phyloP scores from a whole-genome alignment of 371 early-diverging fungal species.

The Mucor sp. region DNA sequence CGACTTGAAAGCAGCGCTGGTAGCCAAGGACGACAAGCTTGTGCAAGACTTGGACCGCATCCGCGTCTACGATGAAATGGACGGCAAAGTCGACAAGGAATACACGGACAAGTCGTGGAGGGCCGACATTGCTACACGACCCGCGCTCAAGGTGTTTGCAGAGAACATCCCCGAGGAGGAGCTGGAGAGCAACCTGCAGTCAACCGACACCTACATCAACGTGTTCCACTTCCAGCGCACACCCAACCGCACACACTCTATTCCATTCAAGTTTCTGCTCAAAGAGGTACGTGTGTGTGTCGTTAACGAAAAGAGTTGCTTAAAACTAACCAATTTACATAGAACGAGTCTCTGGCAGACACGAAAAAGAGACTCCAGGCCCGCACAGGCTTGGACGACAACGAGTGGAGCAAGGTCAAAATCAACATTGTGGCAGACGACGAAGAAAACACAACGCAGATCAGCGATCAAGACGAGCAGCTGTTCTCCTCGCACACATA shows the following conservation, averaged over 20 bases:
- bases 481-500: conserved; percentile 9
- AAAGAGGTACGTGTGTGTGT: no score
- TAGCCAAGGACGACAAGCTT: conserved; percentile 16
- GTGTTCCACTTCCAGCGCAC: conserved; percentile 82
- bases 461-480: conserved; percentile 46
- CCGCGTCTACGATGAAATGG: conserved; percentile 23
- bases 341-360: conserved; percentile 69
- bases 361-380: conserved; percentile 75
- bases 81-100: conserved; percentile 20
- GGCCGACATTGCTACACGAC: conserved; percentile 3
- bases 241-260: conserved; percentile 68
- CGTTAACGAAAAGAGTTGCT: no score
- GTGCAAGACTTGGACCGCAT: conserved; percentile 7
- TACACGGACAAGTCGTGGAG: conserved; percentile 20
- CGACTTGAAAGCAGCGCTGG: conserved; percentile 24
- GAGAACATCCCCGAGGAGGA: conserved; percentile 69
- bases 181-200: conserved; percentile 12
- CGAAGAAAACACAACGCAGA: conserved; percentile 34
- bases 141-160: conserved; percentile 18
- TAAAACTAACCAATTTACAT: not conserved
- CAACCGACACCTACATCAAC: conserved; percentile 46
- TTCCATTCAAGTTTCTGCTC: conserved; percentile 81
- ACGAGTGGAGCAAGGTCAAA: conserved; percentile 85
- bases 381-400: conserved; percentile 79
- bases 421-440: conserved; percentile 49